Base-by-base conservation (phyloP, 2,329 filamentous ascomycete genomes). In the Tolypocladium paradoxum region DNA sequence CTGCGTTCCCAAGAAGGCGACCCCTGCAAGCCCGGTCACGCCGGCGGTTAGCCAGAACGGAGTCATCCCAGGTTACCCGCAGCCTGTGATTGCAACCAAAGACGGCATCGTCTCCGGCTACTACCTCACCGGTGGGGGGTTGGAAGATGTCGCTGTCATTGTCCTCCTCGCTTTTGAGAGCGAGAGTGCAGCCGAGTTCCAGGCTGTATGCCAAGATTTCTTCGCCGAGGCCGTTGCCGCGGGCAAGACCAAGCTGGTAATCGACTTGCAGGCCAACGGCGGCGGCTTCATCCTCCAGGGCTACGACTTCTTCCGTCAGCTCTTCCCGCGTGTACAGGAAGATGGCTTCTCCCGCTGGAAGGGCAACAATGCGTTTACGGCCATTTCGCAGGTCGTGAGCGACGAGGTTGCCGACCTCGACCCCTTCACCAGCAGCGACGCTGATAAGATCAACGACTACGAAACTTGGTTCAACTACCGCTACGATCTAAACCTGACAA, bases 211-310 rank as follows among this genome's bases (percentile, higher is more conserved):
- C 38, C 59, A 61, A 36, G 59, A 68, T 27, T 70, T 71, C 53
- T 65, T 73, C 48, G 62, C 65, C 45, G 53, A 65, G n/a, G 68
- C 67, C 11, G 57, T 64, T 0, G 68, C 70, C 11, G 73, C 71
- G 1, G 76, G 76, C 53, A 83, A 82, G 67, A 81, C 73, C 47
- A 81, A 80, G 63, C 73, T 85, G 0, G 75, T 85, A 12, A 69
- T 85, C 33, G 58, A 60, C 47, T 51, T 59, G 33, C 58, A 60
- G 43, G 53, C 34, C 48, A 85, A 85, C 58, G 76, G 74, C 2
- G 82, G 82, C 43, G 82, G 82, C 27, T 74, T 73, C 16, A 77
- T 84, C 46, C 62, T 82, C 8, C 73, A 78, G n/a, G 82, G 78
- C 18, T 82, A 81, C 57, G 81, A 84, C 60, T 71, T 85, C 29